These are phyloP conservation scores for Trichoderma hamatum DNA, from an alignment of 2,329 filamentous ascomycete genomes.

Conservation along the genomic window DNA sequence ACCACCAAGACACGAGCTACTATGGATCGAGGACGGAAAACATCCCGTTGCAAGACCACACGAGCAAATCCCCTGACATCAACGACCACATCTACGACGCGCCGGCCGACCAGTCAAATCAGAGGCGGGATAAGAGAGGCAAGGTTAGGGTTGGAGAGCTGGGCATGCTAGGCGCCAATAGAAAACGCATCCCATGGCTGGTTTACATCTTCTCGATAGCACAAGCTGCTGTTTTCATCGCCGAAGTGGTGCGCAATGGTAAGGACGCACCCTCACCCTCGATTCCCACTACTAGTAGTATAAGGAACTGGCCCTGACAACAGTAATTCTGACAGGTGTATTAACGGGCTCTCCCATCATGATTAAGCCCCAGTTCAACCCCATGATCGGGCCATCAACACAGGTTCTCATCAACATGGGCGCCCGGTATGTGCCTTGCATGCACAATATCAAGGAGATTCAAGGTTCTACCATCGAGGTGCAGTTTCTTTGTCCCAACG, in stretches of 20 bases:
- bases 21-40: conserved; percentile 57
- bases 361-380: conserved; percentile 86
- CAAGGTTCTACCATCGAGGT: conserved; percentile 55
- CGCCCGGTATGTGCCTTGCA: conserved; percentile 87
- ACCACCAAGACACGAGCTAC: conserved; percentile 61
- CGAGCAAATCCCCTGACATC: conserved; percentile 46
- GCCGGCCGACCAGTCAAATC: conserved; percentile 38
- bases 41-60: conserved; percentile 59
- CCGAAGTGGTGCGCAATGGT: conserved; percentile 84
- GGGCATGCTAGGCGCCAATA: conserved; percentile 60
- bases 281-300: not conserved
- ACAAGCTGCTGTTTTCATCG: conserved; percentile 86
- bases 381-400: conserved; percentile 93
- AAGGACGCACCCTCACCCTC: conserved; percentile 39
- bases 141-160: conserved; percentile 61
- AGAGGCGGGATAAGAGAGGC: conserved; percentile 44
- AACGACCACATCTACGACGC: conserved; percentile 67
- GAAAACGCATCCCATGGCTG: conserved; percentile 71
- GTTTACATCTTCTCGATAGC: conserved; percentile 77
- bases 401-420: conserved; percentile 97
- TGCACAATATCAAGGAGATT: conserved; percentile 77
- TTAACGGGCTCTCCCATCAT: conserved; percentile 78
- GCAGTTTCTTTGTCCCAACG: conserved; percentile 79
- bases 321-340: conserved; percentile 53
- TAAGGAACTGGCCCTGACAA: conserved; percentile 21